These are phyloP conservation scores for Ilex asprella DNA, from an alignment of 257 asterid genomes.

Conservation along the genomic window DNA sequence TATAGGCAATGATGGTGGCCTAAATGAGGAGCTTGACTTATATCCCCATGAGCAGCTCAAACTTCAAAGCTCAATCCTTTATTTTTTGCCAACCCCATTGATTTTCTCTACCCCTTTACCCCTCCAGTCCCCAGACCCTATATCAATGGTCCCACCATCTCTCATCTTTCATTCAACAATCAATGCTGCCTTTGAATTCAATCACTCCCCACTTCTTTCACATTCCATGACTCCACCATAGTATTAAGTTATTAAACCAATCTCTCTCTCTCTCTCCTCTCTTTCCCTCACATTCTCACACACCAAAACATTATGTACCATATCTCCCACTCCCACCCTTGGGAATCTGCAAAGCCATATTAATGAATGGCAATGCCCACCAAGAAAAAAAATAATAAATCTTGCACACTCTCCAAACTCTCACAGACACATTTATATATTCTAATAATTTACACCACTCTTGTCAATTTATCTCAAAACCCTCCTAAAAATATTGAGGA, in stretches of 20 bases:
- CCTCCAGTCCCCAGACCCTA: background rate
- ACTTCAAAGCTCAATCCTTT: conserved; percentile 22
- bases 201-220: conserved; percentile 26
- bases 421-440: conserved; percentile 23
- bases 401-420: conserved; percentile 27
- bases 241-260: conserved; percentile 16
- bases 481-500: conserved; percentile 53
- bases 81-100: conserved; percentile 26
- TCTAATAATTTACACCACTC: conserved; percentile 56
- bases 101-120: conserved; percentile 14
- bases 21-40: conserved; percentile 25
- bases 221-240: conserved; percentile 42
- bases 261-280: conserved; percentile 1
- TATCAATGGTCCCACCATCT: conserved; percentile 40
- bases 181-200: conserved; percentile 47
- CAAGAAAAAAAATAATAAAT: conserved; percentile 24
- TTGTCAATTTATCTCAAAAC: conserved; percentile 40
- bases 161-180: conserved; percentile 29
- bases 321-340: conserved; percentile 57
- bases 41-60: conserved; percentile 22
- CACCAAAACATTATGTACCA: conserved; percentile 53
- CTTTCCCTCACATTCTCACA: conserved; percentile 8
- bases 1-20: conserved; percentile 24
- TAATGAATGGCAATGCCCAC: conserved; percentile 34
- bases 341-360: conserved; percentile 83